Conservation (phyloP, 306 rosid species). For the Quercus agrifolia region DNA sequence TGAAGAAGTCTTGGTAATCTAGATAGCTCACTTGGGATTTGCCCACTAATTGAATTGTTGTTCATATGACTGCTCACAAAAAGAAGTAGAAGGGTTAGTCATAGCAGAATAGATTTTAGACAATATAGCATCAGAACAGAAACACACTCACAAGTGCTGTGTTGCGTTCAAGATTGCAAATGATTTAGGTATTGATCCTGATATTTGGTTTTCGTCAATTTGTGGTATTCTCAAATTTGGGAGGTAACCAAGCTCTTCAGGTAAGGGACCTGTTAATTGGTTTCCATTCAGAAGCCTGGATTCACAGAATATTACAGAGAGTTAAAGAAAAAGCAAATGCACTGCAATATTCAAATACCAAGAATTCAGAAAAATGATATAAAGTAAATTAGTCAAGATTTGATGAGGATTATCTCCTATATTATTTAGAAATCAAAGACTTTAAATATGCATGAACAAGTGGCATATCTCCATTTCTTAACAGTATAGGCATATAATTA, state of each 20-base stretch:
- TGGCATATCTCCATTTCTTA: background rate
- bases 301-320: background rate
- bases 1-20: conserved; percentile 27
- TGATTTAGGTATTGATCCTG: conserved; percentile 48
- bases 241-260: conserved; percentile 48
- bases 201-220: conserved; percentile 40
- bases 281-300: conserved; percentile 56
- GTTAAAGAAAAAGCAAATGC: background rate
- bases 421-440: too few species aligned
- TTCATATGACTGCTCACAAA: conserved; percentile 46
- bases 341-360: background rate
- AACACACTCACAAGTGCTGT: conserved; percentile 39
- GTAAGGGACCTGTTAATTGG: conserved; percentile 39
- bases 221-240: conserved; percentile 35
- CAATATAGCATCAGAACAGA: background rate
- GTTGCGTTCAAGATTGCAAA: conserved; percentile 26
- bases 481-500: background rate
- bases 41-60: conserved; percentile 51
- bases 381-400: background rate
- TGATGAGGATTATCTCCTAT: background rate
- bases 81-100: background rate
- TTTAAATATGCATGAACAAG: too few species aligned
- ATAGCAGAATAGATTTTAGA: background rate
- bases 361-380: background rate
- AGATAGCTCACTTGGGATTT: conserved; percentile 43